Base-by-base conservation (phyloP, 345 rosid genomes). In the Erucastrum elatum region DNA sequence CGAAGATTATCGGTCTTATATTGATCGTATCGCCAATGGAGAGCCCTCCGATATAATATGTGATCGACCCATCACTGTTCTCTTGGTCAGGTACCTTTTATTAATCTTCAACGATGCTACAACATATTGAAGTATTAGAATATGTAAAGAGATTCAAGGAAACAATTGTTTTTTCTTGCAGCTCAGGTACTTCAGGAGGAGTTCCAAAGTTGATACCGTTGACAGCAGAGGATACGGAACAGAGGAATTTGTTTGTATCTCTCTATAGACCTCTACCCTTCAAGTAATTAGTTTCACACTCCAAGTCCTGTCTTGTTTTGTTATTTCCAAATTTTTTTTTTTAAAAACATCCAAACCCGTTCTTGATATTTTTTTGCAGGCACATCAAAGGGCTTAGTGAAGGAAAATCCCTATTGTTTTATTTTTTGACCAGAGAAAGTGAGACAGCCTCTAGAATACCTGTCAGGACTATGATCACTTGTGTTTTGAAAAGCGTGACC, bases 151-250 rank as follows among this genome's bases (percentile, higher is more conserved):
- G 46, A 73, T 2, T n/a, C 1, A 21, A 66, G 13, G 33, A 58
- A 29, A 34, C 5, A 27, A 16, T 29, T 39, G 11, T 41, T 41
- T 41, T 41, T 37, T 37, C 10, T 53, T 83, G 77, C 87, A 94
- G 98, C 87, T 89, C 98, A 1, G 98, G 98, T 12, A 94, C 98
- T 53, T 90, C 98, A 4, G 97, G 92, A 51, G 97, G 98, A 34
- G 86, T 82, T 62, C 97, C 98, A 27, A 94, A 94, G 79, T 76
- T 94, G 88, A 90, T 94, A 90, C 98, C 98, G 46, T 86, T 96
- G 62, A 94, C 95, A 26, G 87, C 88, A 49, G 88, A 91, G 81
- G 98, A 94, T 72, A 74, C 91, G 87, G 86, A 89, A 77, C 84
- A 91, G 70, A 90, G 91, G 84, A 84, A 88, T 4, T 85, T 86